Conservation (phyloP, 2,329 filamentous ascomycete genomes). For the Lachnellula hyalina region DNA sequence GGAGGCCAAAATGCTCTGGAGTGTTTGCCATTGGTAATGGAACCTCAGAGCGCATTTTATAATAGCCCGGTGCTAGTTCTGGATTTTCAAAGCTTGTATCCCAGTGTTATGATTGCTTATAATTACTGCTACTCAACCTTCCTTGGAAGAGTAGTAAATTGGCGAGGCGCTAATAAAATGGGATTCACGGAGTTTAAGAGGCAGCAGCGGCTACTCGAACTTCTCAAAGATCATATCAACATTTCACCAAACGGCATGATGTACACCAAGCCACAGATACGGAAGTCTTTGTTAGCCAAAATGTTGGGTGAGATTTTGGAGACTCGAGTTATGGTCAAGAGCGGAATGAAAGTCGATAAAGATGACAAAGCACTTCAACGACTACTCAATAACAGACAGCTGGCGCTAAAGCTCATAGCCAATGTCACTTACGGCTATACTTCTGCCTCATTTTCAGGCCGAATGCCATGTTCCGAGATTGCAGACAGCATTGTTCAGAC, state of each 20-base stretch:
- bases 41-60: conserved; percentile 93
- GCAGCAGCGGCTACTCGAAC: conserved; percentile 65
- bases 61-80: conserved; percentile 82
- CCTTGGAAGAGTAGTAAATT: conserved; percentile 75
- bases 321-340: conserved; percentile 96
- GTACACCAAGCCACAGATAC: conserved; percentile 79
- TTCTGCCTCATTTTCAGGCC: conserved; percentile 90
- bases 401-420: conserved; percentile 93
- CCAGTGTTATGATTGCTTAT: conserved; percentile 98
- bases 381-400: conserved; percentile 85
- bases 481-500: conserved; percentile 98
- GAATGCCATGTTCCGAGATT: conserved; percentile 97
- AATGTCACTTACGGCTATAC: conserved; percentile 99
- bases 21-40: conserved; percentile 93
- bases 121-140: conserved; percentile 99
- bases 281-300: conserved; percentile 87
- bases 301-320: conserved; percentile 96
- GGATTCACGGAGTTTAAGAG: conserved; percentile 85
- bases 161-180: conserved; percentile 93
- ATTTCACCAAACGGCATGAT: conserved; percentile 96
- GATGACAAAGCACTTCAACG: conserved; percentile 81
- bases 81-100: conserved; percentile 94
- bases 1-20: conserved; percentile 91
- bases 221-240: conserved; percentile 82
- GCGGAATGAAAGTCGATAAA: conserved; percentile 90